These are phyloP conservation scores for Fusarium mundagurra DNA, from an alignment of 2,329 filamentous ascomycete genomes.

Conservation along the genomic window DNA sequence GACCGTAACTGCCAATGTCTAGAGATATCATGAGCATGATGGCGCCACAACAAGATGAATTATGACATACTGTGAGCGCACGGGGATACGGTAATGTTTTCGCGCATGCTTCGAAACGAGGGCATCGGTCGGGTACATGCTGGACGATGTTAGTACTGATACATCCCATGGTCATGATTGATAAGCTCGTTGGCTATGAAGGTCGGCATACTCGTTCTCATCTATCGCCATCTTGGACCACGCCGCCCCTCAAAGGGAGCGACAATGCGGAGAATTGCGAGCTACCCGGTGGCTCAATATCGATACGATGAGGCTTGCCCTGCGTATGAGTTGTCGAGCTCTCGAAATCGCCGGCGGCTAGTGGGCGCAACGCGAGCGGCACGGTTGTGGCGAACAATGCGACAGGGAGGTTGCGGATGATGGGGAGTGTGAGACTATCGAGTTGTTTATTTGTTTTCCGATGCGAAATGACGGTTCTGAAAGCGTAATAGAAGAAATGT, in stretches of 20 bases:
- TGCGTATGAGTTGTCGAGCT: constrained; percentile 7
- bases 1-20: constrained; percentile 92
- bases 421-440: background rate
- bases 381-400: background rate
- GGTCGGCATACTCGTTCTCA: constrained; percentile 59
- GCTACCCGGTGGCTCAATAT: constrained; percentile 12
- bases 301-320: constrained; percentile 6
- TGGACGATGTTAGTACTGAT: constrained; percentile 46
- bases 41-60: constrained; percentile 21
- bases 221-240: constrained; percentile 61
- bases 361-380: constrained; percentile 9
- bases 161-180: constrained; percentile 19
- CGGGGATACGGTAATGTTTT: constrained; percentile 74
- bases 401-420: background rate
- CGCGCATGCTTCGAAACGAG: constrained; percentile 69
- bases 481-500: background rate
- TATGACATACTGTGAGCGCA: constrained; percentile 70
- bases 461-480: background rate
- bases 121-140: constrained; percentile 72
- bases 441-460: background rate
- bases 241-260: constrained; percentile 25
- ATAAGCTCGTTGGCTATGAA: constrained; percentile 1
- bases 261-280: constrained; percentile 20
- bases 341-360: constrained; percentile 2
- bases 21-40: constrained; percentile 20